phyloP scores from a whole-genome alignment of 192 early-diverging fungal species.

The Endogone sp. region DNA sequence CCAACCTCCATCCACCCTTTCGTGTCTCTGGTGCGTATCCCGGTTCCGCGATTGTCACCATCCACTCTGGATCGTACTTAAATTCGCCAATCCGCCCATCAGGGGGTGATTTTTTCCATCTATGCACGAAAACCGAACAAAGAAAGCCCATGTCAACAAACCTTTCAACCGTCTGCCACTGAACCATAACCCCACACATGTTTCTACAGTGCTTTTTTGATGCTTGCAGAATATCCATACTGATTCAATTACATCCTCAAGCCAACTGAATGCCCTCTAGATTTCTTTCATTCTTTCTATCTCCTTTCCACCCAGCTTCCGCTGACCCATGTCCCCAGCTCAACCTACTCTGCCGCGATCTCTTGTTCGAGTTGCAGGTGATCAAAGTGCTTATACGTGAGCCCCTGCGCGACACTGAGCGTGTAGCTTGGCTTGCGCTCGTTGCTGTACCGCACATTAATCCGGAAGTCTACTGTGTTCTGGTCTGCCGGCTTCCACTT shows the following conservation, averaged over 20 bases:
- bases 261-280: not conserved
- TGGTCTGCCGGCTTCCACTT: conserved; percentile 60
- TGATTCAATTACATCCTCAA: not conserved
- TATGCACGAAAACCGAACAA: conserved; percentile 7
- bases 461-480: conserved; percentile 50
- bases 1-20: conserved; percentile 49
- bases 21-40: conserved; percentile 41
- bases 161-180: no score
- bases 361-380: conserved; percentile 46
- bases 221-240: no score
- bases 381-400: conserved; percentile 43
- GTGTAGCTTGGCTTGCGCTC: conserved; percentile 48
- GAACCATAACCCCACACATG: no score
- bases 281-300: not conserved
- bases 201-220: no score
- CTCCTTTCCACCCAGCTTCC: not conserved
- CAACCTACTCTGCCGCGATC: conserved; percentile 33
- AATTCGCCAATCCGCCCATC: conserved; percentile 47
- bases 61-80: conserved; percentile 48
- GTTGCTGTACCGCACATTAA: conserved; percentile 43
- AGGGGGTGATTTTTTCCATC: conserved; percentile 46
- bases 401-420: conserved; percentile 40
- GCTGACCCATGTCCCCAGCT: not conserved
- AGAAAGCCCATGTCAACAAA: conserved; percentile 1
- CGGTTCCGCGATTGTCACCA: conserved; percentile 46